Conservation (phyloP, 1,284 basidiomycete species). For the Ceratobasidium theobromae region DNA sequence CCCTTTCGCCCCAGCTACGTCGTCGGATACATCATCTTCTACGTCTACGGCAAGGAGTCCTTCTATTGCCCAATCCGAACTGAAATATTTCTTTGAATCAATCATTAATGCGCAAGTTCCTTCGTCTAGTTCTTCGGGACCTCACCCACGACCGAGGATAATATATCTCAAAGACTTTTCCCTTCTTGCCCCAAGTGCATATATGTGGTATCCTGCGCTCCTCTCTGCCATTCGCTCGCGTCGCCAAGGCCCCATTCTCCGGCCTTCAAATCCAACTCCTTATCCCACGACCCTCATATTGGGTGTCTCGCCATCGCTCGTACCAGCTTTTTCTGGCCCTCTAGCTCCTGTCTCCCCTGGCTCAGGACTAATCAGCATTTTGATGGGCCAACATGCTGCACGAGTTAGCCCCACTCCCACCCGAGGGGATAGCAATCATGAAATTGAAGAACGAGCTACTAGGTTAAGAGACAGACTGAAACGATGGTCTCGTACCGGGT, state of each 20-base stretch:
- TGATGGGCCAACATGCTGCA: constrained; percentile 37
- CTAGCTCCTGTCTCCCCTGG: constrained; percentile 36
- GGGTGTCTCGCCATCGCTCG: constrained; percentile 57
- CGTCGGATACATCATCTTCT: neutral
- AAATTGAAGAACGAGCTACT: constrained; percentile 65
- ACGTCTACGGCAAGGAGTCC: neutral
- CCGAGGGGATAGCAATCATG: constrained; percentile 55
- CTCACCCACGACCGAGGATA: constrained; percentile 58
- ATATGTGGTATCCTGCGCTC: constrained; percentile 77
- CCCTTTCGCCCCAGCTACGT: constrained; percentile 12
- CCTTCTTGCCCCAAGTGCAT: constrained; percentile 68
- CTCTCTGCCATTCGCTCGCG: constrained; percentile 72
- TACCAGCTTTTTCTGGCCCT: constrained; percentile 37
- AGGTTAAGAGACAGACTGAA: constrained; percentile 65
- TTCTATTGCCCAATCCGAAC: constrained; percentile 1
- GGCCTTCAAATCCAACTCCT: constrained; percentile 54
- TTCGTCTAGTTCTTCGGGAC: neutral
- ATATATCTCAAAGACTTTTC: constrained; percentile 81
- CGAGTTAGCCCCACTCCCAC: constrained; percentile 33
- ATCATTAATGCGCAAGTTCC: constrained; percentile 57
- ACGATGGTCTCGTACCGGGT: constrained; percentile 65
- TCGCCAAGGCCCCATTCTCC: constrained; percentile 57
- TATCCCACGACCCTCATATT: constrained; percentile 80
- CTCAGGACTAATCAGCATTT: constrained; percentile 45
- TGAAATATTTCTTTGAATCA: constrained; percentile 69